These are phyloP conservation scores for Amphirosellinia nigrospora DNA, from an alignment of 495 filamentous ascomycete genomes.

Conservation along the genomic window DNA sequence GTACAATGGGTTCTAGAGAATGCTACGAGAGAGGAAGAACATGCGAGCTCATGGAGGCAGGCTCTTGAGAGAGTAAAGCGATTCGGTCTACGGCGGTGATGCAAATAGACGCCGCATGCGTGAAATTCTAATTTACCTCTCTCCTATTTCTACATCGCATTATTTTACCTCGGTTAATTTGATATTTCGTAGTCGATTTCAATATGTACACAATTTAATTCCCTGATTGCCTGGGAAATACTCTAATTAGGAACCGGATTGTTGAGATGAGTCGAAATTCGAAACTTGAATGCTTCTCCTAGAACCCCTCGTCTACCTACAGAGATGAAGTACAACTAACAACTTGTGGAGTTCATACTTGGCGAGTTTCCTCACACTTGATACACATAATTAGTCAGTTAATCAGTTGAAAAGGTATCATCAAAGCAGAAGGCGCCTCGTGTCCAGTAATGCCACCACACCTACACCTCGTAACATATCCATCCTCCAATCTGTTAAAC, in stretches of 20 bases:
- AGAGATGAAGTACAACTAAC: background rate
- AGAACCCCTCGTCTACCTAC: background rate
- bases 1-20: slow-evolving; percentile 54
- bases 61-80: slow-evolving; percentile 7
- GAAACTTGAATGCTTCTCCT: background rate
- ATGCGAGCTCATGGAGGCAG: slow-evolving; percentile 6
- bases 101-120: background rate
- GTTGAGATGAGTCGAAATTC: background rate
- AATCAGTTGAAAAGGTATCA: no score
- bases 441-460: no score
- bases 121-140: background rate
- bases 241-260: background rate
- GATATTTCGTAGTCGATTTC: background rate
- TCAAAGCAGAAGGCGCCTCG: no score
- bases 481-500: no score
- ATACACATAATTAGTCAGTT: background rate
- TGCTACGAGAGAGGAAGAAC: background rate
- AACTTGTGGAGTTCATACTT: no score
- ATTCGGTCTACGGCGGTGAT: background rate
- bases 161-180: background rate
- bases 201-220: background rate
- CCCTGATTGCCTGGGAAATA: background rate
- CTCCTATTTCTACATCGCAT: background rate
- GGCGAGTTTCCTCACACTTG: no score
- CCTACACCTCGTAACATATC: no score